A percentile compares a stretch with the other conserved stretches of the same genome.
Conservation (phyloP, 176 grass and related monocot species). For the Dactylis glomerata region DNA sequence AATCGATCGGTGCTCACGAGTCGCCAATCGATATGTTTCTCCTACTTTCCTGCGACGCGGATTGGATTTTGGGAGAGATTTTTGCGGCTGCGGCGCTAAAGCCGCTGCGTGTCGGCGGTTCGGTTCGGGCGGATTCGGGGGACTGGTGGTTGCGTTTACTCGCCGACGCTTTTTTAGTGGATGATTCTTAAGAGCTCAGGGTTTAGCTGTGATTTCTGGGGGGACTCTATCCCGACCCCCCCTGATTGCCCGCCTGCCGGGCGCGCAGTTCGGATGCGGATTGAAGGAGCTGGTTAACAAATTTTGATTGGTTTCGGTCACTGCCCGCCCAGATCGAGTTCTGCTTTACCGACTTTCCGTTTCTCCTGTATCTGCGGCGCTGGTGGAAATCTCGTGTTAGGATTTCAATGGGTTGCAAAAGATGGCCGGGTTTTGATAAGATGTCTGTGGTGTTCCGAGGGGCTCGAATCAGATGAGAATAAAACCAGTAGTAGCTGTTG, state of each 20-base stretch:
- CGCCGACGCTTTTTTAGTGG: not conserved
- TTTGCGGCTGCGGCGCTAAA: not conserved
- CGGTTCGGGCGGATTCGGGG: not conserved
- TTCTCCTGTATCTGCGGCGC: not conserved
- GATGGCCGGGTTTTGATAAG: not conserved
- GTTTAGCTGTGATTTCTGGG: constrained; percentile 9
- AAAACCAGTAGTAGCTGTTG: not conserved
- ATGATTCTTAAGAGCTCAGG: not conserved
- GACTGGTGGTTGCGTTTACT: not conserved
- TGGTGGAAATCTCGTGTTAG: not conserved
- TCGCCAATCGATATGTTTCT: not conserved
- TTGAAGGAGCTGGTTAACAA: not conserved
- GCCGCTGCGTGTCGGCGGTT: not conserved
- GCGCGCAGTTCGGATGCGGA: not conserved
- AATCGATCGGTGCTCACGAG: not conserved
- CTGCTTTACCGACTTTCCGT: not conserved
- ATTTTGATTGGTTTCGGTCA: not conserved
- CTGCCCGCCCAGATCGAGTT: not conserved
- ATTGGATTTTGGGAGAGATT: not conserved
- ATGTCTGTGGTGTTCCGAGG: not conserved
- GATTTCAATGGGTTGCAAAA: not conserved
- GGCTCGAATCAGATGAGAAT: not conserved
- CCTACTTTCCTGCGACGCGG: not conserved
- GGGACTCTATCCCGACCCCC: not conserved
- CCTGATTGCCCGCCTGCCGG: not conserved